These are phyloP conservation scores for Pleurozium schreberi DNA, from an alignment of 225 moss, liverwort and hornwort genomes.

Conservation along the genomic window DNA sequence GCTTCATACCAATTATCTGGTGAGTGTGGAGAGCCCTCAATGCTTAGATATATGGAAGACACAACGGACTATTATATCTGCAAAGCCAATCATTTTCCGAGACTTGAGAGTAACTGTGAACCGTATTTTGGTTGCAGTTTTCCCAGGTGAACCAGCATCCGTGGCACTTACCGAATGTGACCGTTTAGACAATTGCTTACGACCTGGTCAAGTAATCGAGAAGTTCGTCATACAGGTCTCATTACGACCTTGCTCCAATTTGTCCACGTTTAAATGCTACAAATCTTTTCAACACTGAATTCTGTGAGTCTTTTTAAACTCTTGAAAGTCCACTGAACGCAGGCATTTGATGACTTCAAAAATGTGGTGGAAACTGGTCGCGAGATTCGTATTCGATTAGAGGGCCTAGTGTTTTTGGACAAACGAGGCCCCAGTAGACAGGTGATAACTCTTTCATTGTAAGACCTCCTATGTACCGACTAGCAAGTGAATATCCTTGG, in stretches of 20 bases:
- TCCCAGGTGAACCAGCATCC: slow-evolving; percentile 29
- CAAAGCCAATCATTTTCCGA: background rate
- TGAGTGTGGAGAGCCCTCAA: background rate
- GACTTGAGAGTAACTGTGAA: background rate
- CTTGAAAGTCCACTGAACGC: background rate
- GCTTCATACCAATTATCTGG: slow-evolving; percentile 34
- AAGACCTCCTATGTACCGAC: background rate
- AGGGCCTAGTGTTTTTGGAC: slow-evolving; percentile 30
- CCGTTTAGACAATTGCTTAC: slow-evolving; percentile 39
- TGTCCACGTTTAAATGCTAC: background rate
- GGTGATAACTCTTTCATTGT: background rate
- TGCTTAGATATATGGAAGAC: background rate
- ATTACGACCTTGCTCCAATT: background rate
- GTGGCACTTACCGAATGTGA: slow-evolving; percentile 39
- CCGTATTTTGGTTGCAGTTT: slow-evolving; percentile 13
- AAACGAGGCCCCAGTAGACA: slow-evolving; percentile 12
- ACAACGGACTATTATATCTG: background rate
- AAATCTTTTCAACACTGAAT: background rate
- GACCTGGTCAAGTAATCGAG: slow-evolving; percentile 33
- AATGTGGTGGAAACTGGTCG: slow-evolving; percentile 38
- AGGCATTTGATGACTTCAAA: slow-evolving; percentile 42
- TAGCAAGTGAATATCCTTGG: background rate
- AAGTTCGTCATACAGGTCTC: slow-evolving; percentile 42
- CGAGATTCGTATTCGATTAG: slow-evolving; percentile 18
- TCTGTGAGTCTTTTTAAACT: background rate